Evolutionary conservation across 192 early-diverging fungal genomes (phyloP).

Genomic region (Backusella tuberculispora): DNA sequence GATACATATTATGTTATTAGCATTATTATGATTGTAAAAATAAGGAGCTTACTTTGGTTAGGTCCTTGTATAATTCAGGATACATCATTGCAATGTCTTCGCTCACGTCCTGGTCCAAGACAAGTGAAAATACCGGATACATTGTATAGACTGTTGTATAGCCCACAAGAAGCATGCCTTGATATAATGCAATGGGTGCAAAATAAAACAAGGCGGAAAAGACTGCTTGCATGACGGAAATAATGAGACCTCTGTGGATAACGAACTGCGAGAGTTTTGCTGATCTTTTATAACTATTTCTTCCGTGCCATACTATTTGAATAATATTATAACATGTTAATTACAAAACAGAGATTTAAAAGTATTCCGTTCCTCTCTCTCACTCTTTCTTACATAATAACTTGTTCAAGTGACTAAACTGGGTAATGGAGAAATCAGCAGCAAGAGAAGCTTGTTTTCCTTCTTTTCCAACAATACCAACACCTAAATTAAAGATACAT

Average conservation of each 20-base stretch:
- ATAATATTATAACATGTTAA: background rate
- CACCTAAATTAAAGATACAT: constrained; percentile 49
- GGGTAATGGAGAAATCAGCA: constrained; percentile 90
- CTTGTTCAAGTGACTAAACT: constrained; percentile 85
- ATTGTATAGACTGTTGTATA: constrained; percentile 95
- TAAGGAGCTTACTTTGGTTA: constrained; percentile 68
- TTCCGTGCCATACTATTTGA: constrained; percentile 86
- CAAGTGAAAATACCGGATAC: constrained; percentile 95
- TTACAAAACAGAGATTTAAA: background rate
- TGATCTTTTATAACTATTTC: constrained; percentile 94
- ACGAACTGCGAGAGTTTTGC: constrained; percentile 96
- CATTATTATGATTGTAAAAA: background rate
- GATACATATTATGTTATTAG: background rate
- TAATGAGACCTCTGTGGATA: constrained; percentile 96
- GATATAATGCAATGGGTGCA: constrained; percentile 95
- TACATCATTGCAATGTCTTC: constrained; percentile 91
- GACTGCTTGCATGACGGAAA: constrained; percentile 98
- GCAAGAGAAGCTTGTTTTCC: constrained; percentile 93
- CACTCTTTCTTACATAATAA: constrained; percentile 61
- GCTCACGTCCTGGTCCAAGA: constrained; percentile 87
- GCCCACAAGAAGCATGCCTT: constrained; percentile 86
- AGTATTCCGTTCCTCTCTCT: background rate
- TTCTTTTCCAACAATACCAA: constrained; percentile 97
- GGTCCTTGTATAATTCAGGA: constrained; percentile 94
- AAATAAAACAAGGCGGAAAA: constrained; percentile 97